A percentile compares a stretch with the other conserved stretches of the same genome.
These are phyloP conservation scores for Diplocarpon mali DNA, from an alignment of 2,329 filamentous ascomycete genomes.

Conservation along the genomic window DNA sequence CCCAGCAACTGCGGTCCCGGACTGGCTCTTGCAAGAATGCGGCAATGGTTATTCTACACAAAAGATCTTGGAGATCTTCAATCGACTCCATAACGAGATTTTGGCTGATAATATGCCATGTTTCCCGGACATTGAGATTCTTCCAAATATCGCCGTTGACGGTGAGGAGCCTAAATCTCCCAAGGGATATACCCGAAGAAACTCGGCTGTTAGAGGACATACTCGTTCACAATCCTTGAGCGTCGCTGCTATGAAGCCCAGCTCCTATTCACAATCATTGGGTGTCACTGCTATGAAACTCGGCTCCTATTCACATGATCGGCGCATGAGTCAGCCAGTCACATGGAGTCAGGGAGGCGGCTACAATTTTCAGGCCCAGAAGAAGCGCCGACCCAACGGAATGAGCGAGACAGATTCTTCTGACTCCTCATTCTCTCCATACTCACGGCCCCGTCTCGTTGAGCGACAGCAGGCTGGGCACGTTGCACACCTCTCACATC, in stretches of 20 bases:
- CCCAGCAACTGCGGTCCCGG: conserved; percentile 26
- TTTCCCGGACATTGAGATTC: conserved; percentile 32
- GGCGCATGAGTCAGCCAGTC: conserved; percentile 16
- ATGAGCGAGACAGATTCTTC: conserved; percentile 2
- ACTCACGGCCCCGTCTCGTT: conserved; percentile 1
- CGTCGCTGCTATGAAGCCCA: conserved; percentile 10
- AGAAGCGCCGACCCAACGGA: conserved; percentile 17
- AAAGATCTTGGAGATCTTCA: conserved; percentile 29
- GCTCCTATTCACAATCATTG: conserved; percentile 11
- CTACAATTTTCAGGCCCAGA: conserved; percentile 10
- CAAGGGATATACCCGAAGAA: conserved; percentile 22
- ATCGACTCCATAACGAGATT: conserved; percentile 27
- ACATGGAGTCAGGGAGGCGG: conserved; percentile 6
- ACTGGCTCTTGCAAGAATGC: conserved; percentile 25
- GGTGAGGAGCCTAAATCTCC: conserved; percentile 22
- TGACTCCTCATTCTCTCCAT: not conserved
- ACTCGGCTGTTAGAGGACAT: conserved; percentile 12
- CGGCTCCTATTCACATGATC: conserved; percentile 7
- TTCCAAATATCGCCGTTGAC: conserved; percentile 28
- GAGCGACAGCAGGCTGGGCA: conserved; percentile 8
- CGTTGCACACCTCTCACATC: conserved; percentile 12
- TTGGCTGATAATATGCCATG: conserved; percentile 26
- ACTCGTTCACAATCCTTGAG: conserved; percentile 27
- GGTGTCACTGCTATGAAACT: conserved; percentile 14
- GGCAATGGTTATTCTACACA: conserved; percentile 27